Conservation (phyloP, 1,284 basidiomycete genomes). For the Papiliotrema laurentii region DNA sequence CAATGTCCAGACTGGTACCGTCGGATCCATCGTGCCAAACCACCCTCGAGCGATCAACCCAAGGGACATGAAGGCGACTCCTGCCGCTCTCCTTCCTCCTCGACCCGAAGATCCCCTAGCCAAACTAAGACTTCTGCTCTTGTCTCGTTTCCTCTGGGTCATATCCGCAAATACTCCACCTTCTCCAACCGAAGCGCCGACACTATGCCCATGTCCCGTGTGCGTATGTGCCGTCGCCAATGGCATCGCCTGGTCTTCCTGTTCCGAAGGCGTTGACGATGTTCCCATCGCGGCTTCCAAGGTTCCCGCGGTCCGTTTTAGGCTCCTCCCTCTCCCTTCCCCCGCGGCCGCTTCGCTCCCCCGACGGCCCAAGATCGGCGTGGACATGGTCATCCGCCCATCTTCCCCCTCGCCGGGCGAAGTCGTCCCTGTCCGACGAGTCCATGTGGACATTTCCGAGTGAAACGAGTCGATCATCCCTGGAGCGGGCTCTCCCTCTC, state of each 20-base stretch:
- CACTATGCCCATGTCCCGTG: neutral
- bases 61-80: constrained; percentile 48
- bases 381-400: neutral
- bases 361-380: neutral
- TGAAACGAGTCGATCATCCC: constrained; percentile 34
- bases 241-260: constrained; percentile 1
- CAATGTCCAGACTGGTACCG: constrained; percentile 1
- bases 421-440: constrained; percentile 6
- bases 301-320: neutral
- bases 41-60: constrained; percentile 26
- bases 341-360: neutral
- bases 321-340: constrained; percentile 1
- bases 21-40: neutral
- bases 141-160: constrained; percentile 17
- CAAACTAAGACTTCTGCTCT: constrained; percentile 33
- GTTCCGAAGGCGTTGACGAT: neutral
- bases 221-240: neutral
- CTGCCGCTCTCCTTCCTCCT: constrained; percentile 33
- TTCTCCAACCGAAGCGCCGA: constrained; percentile 1
- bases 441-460: constrained; percentile 26
- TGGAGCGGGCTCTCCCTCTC: constrained; percentile 6
- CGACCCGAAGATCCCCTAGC: constrained; percentile 23
- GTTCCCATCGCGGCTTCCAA: neutral
- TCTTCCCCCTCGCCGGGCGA: constrained; percentile 2
- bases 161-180: constrained; percentile 11